These are phyloP conservation scores for Backusella circina DNA, from an alignment of 192 early-diverging fungal genomes.

Conservation along the genomic window DNA sequence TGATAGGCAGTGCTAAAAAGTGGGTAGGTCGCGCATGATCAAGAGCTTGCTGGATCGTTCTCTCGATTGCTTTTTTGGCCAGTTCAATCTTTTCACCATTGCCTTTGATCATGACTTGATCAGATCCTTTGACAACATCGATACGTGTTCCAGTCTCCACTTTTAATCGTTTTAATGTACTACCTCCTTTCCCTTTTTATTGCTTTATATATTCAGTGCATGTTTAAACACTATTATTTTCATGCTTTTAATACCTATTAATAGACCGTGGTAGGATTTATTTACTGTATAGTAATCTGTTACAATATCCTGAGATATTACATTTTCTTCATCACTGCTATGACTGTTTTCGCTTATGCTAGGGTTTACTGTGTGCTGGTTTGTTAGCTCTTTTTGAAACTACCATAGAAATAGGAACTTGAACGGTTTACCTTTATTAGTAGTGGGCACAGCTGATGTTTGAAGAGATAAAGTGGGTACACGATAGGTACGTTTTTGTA, in stretches of 20 bases:
- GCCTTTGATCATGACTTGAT: slow-evolving; percentile 28
- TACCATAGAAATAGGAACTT: background rate
- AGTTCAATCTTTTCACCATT: slow-evolving; percentile 22
- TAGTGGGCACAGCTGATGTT: background rate
- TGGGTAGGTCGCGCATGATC: slow-evolving; percentile 20
- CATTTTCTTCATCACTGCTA: background rate
- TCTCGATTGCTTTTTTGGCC: slow-evolving; percentile 21
- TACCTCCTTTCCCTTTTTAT: slow-evolving; percentile 23
- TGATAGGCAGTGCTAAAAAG: slow-evolving; percentile 19
- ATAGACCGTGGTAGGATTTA: slow-evolving; percentile 7
- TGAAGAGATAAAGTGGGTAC: slow-evolving; percentile 16
- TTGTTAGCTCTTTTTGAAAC: background rate
- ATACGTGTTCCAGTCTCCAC: slow-evolving; percentile 28
- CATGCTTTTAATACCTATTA: slow-evolving; percentile 8
- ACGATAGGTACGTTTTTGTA: slow-evolving; percentile 19
- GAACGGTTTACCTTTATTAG: background rate
- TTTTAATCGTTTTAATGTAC: slow-evolving; percentile 27
- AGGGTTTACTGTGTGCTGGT: background rate
- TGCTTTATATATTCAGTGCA: background rate
- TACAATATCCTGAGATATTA: background rate
- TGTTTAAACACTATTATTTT: background rate
- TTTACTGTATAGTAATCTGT: slow-evolving; percentile 13
- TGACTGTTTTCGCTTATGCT: background rate
- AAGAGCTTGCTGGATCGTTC: slow-evolving; percentile 5
- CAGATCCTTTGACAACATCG: slow-evolving; percentile 18